phyloP scores from a whole-genome alignment of 345 rosid species.

The Syzygium oleosum region DNA sequence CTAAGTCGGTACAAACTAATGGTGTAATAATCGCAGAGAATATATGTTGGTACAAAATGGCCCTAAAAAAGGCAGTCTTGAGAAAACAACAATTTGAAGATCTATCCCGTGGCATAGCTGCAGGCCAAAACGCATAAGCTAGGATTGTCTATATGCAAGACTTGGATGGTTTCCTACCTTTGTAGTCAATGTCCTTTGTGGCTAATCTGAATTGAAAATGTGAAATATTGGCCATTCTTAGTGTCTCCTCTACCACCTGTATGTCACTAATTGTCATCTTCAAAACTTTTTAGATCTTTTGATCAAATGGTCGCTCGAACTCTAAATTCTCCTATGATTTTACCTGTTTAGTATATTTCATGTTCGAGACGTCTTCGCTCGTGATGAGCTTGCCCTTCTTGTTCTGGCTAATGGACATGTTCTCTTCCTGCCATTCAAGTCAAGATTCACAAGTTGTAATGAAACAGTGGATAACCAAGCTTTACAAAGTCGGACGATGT shows the following conservation, averaged over 20 bases:
- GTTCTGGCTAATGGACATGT: slow-evolving; percentile 8
- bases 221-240: background rate
- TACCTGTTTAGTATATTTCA: slow-evolving; percentile 36
- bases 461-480: background rate
- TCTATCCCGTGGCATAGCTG: background rate
- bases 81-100: background rate
- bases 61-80: background rate
- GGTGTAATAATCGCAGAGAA: background rate
- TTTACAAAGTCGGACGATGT: background rate
- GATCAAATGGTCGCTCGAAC: background rate
- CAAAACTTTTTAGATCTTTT: background rate
- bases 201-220: background rate
- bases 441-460: background rate
- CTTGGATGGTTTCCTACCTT: background rate
- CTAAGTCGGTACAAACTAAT: background rate
- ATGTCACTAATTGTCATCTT: background rate
- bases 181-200: slow-evolving; percentile 2
- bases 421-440: slow-evolving; percentile 25
- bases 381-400: slow-evolving; percentile 26
- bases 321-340: background rate
- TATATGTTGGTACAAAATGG: background rate
- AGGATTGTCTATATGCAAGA: background rate
- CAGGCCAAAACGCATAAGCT: background rate
- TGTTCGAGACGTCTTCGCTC: slow-evolving; percentile 17
- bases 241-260: background rate